Evolutionary conservation across 441 rosid genomes (phyloP).

Genomic region (Cnidoscolus chayamansa): DNA sequence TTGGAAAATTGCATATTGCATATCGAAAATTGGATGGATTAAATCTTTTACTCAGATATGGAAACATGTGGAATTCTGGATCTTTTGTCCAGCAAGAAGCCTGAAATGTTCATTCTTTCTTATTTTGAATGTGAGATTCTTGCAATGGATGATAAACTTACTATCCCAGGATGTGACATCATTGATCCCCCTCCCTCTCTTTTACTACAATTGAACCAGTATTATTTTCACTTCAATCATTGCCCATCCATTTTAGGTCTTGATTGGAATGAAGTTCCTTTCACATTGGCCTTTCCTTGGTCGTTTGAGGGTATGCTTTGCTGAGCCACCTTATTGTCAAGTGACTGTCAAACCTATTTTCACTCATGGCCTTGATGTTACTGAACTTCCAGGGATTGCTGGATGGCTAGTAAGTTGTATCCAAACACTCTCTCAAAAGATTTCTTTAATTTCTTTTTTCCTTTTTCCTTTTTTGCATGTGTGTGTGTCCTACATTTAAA

Average conservation of each 20-base stretch:
- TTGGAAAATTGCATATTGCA: not conserved
- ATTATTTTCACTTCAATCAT: not conserved
- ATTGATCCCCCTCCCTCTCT: not conserved
- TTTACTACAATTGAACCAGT: constrained; percentile 9
- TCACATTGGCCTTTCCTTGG: constrained; percentile 84
- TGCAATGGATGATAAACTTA: not conserved
- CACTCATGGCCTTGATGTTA: constrained; percentile 74
- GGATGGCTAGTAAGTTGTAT: constrained; percentile 89
- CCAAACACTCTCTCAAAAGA: not conserved
- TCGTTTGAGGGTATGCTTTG: constrained; percentile 86
- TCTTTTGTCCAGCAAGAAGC: not conserved
- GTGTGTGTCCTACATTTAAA: not conserved
- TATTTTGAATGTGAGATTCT: not conserved
- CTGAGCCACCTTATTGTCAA: constrained; percentile 95
- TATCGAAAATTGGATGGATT: not conserved
- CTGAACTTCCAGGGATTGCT: constrained; percentile 90
- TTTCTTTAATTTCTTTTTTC: not conserved
- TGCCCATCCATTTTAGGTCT: constrained; percentile 40
- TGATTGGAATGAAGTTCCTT: constrained; percentile 87
- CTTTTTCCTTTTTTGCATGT: not conserved
- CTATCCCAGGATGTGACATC: not conserved
- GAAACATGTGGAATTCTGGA: constrained; percentile 7
- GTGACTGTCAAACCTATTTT: constrained; percentile 81
- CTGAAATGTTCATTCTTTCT: not conserved
- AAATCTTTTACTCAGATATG: not conserved